Percentiles rank a stretch among this genome's conserved stretches.
phyloP scores from a whole-genome alignment of 1,139 yeast species.

The Spathaspora sp. region DNA sequence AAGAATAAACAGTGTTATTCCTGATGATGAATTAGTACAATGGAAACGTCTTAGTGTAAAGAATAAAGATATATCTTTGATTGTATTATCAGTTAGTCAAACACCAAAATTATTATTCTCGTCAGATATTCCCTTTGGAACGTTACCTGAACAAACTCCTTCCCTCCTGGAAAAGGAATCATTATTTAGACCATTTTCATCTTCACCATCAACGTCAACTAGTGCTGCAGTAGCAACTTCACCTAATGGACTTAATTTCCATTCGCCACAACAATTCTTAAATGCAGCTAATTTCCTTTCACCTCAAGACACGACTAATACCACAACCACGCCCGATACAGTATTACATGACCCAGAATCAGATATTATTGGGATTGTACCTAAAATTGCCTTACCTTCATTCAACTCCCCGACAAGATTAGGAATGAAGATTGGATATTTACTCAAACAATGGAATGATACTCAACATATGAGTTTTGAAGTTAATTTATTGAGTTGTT shows the following conservation, averaged over 20 bases:
- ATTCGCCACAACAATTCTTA: slow-evolving; percentile 41
- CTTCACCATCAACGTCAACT: slow-evolving; percentile 24
- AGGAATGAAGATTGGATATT: slow-evolving; percentile 71
- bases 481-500: slow-evolving; percentile 67
- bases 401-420: slow-evolving; percentile 70
- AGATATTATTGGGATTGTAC: slow-evolving; percentile 63
- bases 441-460: slow-evolving; percentile 39
- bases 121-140: not conserved
- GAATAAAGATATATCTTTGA: slow-evolving; percentile 61
- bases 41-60: slow-evolving; percentile 69
- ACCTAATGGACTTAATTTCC: slow-evolving; percentile 33
- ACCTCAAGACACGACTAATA: slow-evolving; percentile 24
- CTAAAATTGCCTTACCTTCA: slow-evolving; percentile 60
- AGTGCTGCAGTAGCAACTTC: slow-evolving; percentile 27
- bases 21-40: slow-evolving; percentile 76
- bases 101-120: slow-evolving; percentile 56
- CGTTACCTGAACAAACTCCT: too few relatives aligned
- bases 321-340: slow-evolving; percentile 23
- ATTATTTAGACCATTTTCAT: slow-evolving; percentile 17
- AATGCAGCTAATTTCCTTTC: slow-evolving; percentile 38
- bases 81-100: slow-evolving; percentile 72
- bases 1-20: slow-evolving; percentile 66
- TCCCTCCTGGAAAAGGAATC: slow-evolving; percentile 9
- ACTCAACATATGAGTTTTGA: slow-evolving; percentile 46
- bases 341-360: slow-evolving; percentile 50